Evolutionary conservation across 305 asterid species (phyloP), one percentile per base, ranked within the genome.

Genomic region (Fraxinus xanthoxyloides): DNA sequence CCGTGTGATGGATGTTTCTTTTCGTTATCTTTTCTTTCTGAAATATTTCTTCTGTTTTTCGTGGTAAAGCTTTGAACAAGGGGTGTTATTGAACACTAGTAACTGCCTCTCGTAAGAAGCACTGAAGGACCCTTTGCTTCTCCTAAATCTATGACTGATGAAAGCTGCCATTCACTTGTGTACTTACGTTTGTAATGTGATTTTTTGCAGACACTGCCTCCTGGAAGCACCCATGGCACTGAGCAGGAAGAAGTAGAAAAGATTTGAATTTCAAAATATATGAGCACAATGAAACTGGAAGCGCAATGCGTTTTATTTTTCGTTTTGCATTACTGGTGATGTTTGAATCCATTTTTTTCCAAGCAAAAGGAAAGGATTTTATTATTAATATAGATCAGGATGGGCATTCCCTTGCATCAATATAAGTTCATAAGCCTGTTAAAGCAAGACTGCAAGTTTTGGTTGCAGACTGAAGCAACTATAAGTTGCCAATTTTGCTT

Each of bases 201-300:
- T 69, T 63, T 43, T 26, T 85, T 84, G 40, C 85, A 88, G 91
- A 85, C 76, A 26, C 84, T 90, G 73, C 91, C 89, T 54, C 89
- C 89, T 7, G 85, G 56, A 24, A 77, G 63, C 72, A 56, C 63
- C 1, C 82, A 79, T 38, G 88, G 76, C 38, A 72, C 48, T 72
- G 72, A 73, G 77, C 80, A 77, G 81, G 87, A 79, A 36, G 78
- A 81, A 51, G 72, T 61, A 67, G 56, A 75, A 84, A 86, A 86
- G 87, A 76, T 19, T 8, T 84, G 63, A 83, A n/a, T 70, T 75
- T 21, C 7, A 5, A 65, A 69, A 34, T 59, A 46, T 19, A 5
- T 54, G 63, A n/a, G 63, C 23, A 54, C 24, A 4, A 54, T 54
- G 63, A 54, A 54, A 54, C 63, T 54, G 54, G 54, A 46, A 46